These are phyloP conservation scores for Ganoderma boninense DNA, from an alignment of 1,284 basidiomycete genomes.

Conservation along the genomic window DNA sequence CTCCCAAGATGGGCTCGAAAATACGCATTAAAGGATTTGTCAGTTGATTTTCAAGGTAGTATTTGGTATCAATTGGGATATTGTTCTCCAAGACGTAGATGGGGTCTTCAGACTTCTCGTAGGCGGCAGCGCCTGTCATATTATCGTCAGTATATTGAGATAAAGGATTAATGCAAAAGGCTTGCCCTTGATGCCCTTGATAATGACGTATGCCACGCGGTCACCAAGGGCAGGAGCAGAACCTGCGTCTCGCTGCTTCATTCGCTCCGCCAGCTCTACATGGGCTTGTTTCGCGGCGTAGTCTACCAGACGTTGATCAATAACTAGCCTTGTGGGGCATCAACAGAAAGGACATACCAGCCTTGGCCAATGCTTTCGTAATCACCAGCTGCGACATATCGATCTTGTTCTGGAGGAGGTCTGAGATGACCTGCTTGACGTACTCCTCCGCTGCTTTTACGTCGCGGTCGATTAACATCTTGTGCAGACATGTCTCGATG, in stretches of 20 bases:
- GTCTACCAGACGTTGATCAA: slow-evolving; percentile 53
- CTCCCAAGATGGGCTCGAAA: slow-evolving; percentile 96
- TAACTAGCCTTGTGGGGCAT: background rate
- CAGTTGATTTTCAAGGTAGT: slow-evolving; percentile 96
- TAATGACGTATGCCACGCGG: slow-evolving; percentile 96
- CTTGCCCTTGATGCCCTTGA: slow-evolving; percentile 92
- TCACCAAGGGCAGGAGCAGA: slow-evolving; percentile 95
- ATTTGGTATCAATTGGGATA: slow-evolving; percentile 95
- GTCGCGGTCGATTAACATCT: slow-evolving; percentile 95
- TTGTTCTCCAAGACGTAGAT: slow-evolving; percentile 96
- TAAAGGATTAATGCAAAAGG: slow-evolving; percentile 6
- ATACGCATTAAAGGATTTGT: slow-evolving; percentile 96
- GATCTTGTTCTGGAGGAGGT: slow-evolving; percentile 93
- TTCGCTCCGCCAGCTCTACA: slow-evolving; percentile 92
- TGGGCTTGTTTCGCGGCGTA: slow-evolving; percentile 95
- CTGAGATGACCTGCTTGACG: slow-evolving; percentile 91
- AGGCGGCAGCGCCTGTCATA: slow-evolving; percentile 87
- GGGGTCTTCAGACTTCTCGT: slow-evolving; percentile 97
- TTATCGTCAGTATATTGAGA: background rate
- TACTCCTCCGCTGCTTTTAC: slow-evolving; percentile 95
- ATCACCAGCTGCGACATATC: slow-evolving; percentile 99
- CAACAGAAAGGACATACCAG: slow-evolving; percentile 55
- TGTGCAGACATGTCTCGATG: slow-evolving; percentile 95
- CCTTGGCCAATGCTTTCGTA: slow-evolving; percentile 93
- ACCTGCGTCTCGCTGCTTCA: slow-evolving; percentile 93